Percentiles rank a stretch among this genome's conserved stretches.
Evolutionary conservation across 768 basidiomycete species (phyloP).

Genomic region (Boletus rex-veris): DNA sequence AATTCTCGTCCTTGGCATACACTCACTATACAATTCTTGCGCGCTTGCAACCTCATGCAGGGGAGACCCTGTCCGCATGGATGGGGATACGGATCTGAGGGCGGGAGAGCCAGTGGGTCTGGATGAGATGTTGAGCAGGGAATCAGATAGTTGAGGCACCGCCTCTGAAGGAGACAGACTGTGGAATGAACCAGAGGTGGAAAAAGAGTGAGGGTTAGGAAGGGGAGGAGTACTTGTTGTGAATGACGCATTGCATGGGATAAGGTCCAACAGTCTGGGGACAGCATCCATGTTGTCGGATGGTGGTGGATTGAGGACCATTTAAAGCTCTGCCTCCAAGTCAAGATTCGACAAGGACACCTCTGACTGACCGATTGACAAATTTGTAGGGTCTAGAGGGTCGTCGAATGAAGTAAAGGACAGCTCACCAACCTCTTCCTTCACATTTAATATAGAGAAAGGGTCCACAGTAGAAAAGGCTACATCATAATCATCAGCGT

Average conservation of each 20-base stretch:
- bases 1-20: slow-evolving; percentile 41
- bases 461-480: slow-evolving; percentile 17
- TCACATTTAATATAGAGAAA: slow-evolving; percentile 17
- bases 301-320: slow-evolving; percentile 16
- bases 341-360: slow-evolving; percentile 35
- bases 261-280: slow-evolving; percentile 23
- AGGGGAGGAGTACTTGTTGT: slow-evolving; percentile 29
- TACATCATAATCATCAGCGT: slow-evolving; percentile 4
- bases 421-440: slow-evolving; percentile 24
- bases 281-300: slow-evolving; percentile 10
- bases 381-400: slow-evolving; percentile 29
- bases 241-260: slow-evolving; percentile 21
- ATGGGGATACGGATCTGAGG: slow-evolving; percentile 20
- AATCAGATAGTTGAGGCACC: slow-evolving; percentile 22
- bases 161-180: slow-evolving; percentile 8
- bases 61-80: slow-evolving; percentile 27
- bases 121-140: slow-evolving; percentile 17
- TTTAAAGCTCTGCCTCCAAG: slow-evolving; percentile 28
- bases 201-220: slow-evolving; percentile 18
- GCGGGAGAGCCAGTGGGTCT: slow-evolving; percentile 19
- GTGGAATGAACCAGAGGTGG: slow-evolving; percentile 14
- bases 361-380: slow-evolving; percentile 37
- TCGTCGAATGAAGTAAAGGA: slow-evolving; percentile 31
- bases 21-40: slow-evolving; percentile 18
- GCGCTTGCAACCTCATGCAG: slow-evolving; percentile 20